Percentiles rank a stretch among this genome's conserved stretches.
These are phyloP conservation scores for Mycena sp. DNA, from an alignment of 1,284 basidiomycete species.

Conservation along the genomic window DNA sequence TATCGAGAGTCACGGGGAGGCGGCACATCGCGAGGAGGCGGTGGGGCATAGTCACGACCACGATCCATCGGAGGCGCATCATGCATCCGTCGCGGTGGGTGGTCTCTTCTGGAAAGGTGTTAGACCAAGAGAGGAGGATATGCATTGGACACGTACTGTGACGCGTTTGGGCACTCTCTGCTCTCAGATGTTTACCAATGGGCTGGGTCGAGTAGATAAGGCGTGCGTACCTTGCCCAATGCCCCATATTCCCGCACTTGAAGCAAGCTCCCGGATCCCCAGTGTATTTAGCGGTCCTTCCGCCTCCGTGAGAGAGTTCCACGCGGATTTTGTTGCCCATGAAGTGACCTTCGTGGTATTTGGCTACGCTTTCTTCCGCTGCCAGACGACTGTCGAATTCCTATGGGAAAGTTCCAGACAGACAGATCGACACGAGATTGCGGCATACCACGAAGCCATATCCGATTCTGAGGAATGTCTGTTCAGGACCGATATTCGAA, in stretches of 20 bases:
- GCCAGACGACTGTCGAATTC: conserved; percentile 84
- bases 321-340: conserved; percentile 91
- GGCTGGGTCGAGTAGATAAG: conserved; percentile 28
- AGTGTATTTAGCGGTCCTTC: conserved; percentile 77
- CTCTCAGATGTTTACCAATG: conserved; percentile 6
- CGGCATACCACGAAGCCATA: conserved; percentile 84
- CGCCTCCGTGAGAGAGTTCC: conserved; percentile 83
- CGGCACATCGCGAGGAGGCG: conserved; percentile 46
- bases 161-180: conserved; percentile 78
- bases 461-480: conserved; percentile 62
- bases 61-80: conserved; percentile 61
- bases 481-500: conserved; percentile 28
- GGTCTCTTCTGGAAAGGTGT: conserved; percentile 24
- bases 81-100: conserved; percentile 45
- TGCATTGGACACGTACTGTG: conserved; percentile 44
- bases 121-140: background rate
- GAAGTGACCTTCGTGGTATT: conserved; percentile 86
- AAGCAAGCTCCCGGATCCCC: conserved; percentile 87
- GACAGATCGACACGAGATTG: conserved; percentile 15
- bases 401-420: conserved; percentile 46
- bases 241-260: conserved; percentile 82
- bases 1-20: conserved; percentile 59
- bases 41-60: conserved; percentile 55
- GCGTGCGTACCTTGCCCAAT: conserved; percentile 89
- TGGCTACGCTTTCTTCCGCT: conserved; percentile 84